Conservation (phyloP, 1,284 basidiomycete species). For the Hemileia vastatrix region DNA sequence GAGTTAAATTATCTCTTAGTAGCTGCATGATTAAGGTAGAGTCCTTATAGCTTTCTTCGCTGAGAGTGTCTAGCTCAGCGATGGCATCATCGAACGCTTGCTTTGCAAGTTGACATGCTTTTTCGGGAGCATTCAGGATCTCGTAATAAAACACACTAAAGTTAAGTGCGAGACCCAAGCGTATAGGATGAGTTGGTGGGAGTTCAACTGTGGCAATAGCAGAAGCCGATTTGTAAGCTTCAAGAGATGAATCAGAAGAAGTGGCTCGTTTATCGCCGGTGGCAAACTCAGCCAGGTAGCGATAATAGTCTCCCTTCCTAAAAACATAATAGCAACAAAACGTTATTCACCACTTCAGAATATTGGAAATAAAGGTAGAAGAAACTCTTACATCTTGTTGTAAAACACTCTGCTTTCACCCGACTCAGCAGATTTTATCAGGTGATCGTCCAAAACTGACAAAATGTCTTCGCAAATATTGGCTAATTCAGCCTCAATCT, state of each 20-base stretch:
- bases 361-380: background rate
- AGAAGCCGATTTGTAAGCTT: slow-evolving; percentile 49
- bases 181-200: slow-evolving; percentile 48
- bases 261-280: slow-evolving; percentile 41
- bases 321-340: background rate
- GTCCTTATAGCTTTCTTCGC: slow-evolving; percentile 50
- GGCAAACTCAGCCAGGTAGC: slow-evolving; percentile 50
- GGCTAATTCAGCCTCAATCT: slow-evolving; percentile 38
- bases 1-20: slow-evolving; percentile 48
- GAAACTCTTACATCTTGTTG: slow-evolving; percentile 38
- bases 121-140: slow-evolving; percentile 49
- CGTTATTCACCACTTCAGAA: background rate
- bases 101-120: slow-evolving; percentile 48
- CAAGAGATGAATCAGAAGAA: slow-evolving; percentile 42
- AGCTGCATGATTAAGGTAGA: slow-evolving; percentile 48
- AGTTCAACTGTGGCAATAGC: slow-evolving; percentile 47
- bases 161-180: slow-evolving; percentile 49
- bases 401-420: slow-evolving; percentile 43
- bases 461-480: slow-evolving; percentile 43
- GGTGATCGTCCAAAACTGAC: slow-evolving; percentile 41
- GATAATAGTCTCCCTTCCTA: slow-evolving; percentile 50
- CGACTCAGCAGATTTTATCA: slow-evolving; percentile 42
- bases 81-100: slow-evolving; percentile 50
- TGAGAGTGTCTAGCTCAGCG: slow-evolving; percentile 49
- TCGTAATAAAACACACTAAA: slow-evolving; percentile 51